These are phyloP conservation scores for Pseudogymnoascus verrucosus DNA, from an alignment of 2,329 filamentous ascomycete species.

Conservation along the genomic window DNA sequence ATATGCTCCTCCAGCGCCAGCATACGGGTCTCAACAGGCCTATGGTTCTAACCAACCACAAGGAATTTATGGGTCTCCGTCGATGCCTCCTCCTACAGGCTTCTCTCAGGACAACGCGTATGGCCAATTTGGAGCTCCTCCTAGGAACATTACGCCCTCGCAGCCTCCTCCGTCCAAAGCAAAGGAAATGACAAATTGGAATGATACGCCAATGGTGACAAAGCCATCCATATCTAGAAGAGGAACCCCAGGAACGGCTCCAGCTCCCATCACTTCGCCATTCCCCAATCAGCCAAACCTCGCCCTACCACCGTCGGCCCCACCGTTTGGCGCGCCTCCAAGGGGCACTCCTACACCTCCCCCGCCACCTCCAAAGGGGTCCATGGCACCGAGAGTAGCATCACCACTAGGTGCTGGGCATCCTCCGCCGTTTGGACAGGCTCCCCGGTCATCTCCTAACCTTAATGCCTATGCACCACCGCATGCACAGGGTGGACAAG, in stretches of 20 bases:
- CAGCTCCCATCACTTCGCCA: conserved; percentile 61
- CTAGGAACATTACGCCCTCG: conserved; percentile 60
- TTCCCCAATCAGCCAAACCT: conserved; percentile 59
- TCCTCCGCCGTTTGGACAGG: conserved; percentile 40
- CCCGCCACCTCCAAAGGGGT: conserved; percentile 76
- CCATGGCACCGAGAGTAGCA: conserved; percentile 59
- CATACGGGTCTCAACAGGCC: conserved; percentile 32
- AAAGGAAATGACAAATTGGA: conserved; percentile 77
- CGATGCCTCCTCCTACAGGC: conserved; percentile 18
- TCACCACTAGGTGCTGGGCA: conserved; percentile 58
- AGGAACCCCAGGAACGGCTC: conserved; percentile 58
- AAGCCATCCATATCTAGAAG: conserved; percentile 63
- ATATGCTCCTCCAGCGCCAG: conserved; percentile 38
- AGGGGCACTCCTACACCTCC: conserved; percentile 62
- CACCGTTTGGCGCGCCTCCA: conserved; percentile 45
- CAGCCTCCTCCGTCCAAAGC: conserved; percentile 60
- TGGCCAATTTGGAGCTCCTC: conserved; percentile 44
- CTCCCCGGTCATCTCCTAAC: conserved; percentile 46
- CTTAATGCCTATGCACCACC: conserved; percentile 59
- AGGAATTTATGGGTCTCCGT: conserved; percentile 28
- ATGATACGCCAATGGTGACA: conserved; percentile 82
- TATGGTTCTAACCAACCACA: conserved; percentile 32
- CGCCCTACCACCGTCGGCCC: conserved; percentile 48
- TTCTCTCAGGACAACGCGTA: conserved; percentile 19
- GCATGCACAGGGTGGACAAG: conserved; percentile 31